Conservation (phyloP, 23 red algal species). For the Chondrus crispus region DNA sequence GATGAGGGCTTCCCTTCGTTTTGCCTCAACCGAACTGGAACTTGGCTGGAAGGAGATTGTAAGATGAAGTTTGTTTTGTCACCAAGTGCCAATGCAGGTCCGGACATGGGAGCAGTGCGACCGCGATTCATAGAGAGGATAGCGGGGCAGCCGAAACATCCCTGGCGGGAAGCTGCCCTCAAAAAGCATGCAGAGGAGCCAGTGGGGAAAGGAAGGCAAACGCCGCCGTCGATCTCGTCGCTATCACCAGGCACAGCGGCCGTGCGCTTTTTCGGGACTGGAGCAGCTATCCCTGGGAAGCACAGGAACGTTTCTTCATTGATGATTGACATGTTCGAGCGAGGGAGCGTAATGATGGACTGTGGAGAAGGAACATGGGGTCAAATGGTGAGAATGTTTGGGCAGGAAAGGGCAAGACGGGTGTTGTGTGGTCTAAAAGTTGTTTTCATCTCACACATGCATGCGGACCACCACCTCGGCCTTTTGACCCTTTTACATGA, state of each 20-base stretch:
- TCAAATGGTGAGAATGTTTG: conserved; percentile 85
- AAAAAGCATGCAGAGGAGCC: conserved; percentile 13
- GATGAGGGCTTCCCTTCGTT: no score
- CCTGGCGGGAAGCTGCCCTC: neutral
- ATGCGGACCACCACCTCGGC: conserved; percentile 98
- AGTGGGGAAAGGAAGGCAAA: conserved; percentile 12
- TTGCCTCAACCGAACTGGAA: neutral
- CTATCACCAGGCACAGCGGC: conserved; percentile 7
- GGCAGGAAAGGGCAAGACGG: conserved; percentile 20
- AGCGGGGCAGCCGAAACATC: neutral
- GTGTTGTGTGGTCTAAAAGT: conserved; percentile 25
- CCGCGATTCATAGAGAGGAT: conserved; percentile 45
- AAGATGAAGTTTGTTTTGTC: conserved; percentile 41
- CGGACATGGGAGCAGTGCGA: conserved; percentile 20
- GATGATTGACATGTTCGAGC: conserved; percentile 71
- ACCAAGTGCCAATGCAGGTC: conserved; percentile 1
- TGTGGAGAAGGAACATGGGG: conserved; percentile 96
- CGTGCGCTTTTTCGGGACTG: conserved; percentile 87
- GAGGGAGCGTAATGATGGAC: conserved; percentile 82
- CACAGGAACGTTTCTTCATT: conserved; percentile 85
- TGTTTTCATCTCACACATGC: conserved; percentile 96
- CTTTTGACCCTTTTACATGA: conserved; percentile 61
- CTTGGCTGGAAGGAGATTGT: conserved; percentile 34
- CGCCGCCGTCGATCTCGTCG: conserved; percentile 2
- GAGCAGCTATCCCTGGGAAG: conserved; percentile 81